phyloP scores from a whole-genome alignment of 768 basidiomycete species.

The Amanita pallidorosea region DNA sequence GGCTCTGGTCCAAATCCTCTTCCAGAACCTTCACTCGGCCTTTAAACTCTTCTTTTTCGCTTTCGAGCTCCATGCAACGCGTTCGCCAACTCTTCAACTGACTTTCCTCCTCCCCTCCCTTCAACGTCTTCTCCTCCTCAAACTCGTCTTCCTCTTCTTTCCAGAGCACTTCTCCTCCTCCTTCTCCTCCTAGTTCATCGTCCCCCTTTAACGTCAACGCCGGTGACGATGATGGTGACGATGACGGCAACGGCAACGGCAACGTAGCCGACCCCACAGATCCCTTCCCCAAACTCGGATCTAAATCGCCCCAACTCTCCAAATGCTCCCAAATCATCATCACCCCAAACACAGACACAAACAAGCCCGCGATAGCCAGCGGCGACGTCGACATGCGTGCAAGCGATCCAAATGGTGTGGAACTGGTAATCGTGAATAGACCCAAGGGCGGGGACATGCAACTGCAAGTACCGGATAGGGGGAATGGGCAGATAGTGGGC shows the following conservation, averaged over 20 bases:
- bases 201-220: neutral
- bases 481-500: no score
- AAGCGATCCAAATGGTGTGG: no score
- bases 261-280: neutral
- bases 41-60: neutral
- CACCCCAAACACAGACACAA: neutral
- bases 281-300: neutral
- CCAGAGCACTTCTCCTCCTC: neutral
- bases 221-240: neutral
- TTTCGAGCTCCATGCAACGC: neutral
- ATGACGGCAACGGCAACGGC: neutral
- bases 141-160: neutral
- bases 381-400: neutral
- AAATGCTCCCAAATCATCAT: conserved; percentile 3
- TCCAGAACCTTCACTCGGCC: neutral
- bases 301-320: neutral
- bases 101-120: neutral
- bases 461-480: no score
- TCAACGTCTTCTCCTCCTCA: neutral
- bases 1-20: neutral
- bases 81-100: neutral
- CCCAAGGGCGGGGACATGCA: neutral
- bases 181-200: neutral
- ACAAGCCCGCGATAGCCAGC: neutral
- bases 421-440: no score